Conservation (phyloP, 257 asterid species). For the Ligustrum vulgare region DNA sequence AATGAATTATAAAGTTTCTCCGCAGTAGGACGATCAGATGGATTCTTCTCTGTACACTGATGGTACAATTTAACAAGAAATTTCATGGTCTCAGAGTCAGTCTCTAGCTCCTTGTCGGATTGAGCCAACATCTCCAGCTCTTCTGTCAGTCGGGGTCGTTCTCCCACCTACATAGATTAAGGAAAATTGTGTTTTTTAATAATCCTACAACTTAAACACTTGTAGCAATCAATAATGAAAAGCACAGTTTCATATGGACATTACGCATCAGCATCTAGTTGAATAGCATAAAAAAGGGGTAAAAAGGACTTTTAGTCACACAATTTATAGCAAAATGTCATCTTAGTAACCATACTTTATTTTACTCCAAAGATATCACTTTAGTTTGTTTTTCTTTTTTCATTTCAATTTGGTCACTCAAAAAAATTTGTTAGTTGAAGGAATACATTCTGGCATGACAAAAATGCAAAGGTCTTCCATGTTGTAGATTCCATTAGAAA, state of each 20-base stretch:
- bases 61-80: neutral
- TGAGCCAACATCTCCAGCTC: conserved; percentile 34
- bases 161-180: conserved; percentile 34
- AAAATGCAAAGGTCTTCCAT: neutral
- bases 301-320: neutral
- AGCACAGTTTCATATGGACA: neutral
- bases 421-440: neutral
- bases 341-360: neutral
- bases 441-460: neutral
- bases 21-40: conserved; percentile 47
- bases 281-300: neutral
- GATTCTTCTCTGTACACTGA: conserved; percentile 46
- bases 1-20: conserved; percentile 33
- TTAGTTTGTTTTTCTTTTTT: neutral
- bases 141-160: conserved; percentile 34
- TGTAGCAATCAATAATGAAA: neutral
- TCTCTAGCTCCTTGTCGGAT: conserved; percentile 22
- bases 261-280: neutral
- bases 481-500: neutral
- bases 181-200: neutral
- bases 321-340: neutral
- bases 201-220: neutral
- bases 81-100: conserved; percentile 15
- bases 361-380: neutral
- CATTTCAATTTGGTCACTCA: neutral